Base-by-base conservation (phyloP, 2,329 filamentous ascomycete genomes). In the Ascochyta viciae-villosae region DNA sequence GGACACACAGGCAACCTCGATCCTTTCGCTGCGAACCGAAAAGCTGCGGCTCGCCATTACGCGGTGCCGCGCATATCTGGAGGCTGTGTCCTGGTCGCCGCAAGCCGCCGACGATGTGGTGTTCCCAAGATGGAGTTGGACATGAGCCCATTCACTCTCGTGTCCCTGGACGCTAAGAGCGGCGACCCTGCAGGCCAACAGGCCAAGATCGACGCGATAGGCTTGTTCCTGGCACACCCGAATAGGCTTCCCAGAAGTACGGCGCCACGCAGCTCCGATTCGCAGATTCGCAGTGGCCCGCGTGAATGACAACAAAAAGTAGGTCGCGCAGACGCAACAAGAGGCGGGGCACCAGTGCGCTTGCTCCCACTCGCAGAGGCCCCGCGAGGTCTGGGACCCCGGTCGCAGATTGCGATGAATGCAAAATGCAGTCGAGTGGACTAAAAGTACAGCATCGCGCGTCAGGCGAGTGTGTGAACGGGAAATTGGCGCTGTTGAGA, bases 401-500 rank as follows among this genome's bases (percentile, higher is more conserved):
- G 24, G 31, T 39, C 33, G 39, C 35, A 44, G 31, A 45, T 19
- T 42, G 35, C 27, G 37, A 23, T 38, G 22, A 37, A 41, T 24
- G 50, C 35, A 38, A 43, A 57, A 56, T 44, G 46, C 54, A 42
- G 42, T 57, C 42, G 51, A 42, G 42, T 57, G 39, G 29, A 39
- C 46, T 26, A 45, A 56, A 63, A 60, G 49, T 43, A 44, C 38
- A 35, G 47, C 52, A 50, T 51, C 31, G 40, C 34, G 40, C 43
- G 29, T 31, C 50, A 50, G 13, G 46, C 38, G 37, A 46, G 40
- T 54, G 50, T 53, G 50, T 60, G 60, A 60, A 60, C 55, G 61
- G 60, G 57, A 63, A 64, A 52, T 65, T 58, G 63, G 47, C 57
- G 56, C 58, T 68, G 70, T 71, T 72, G 66, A 68, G 66, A 56